Evolutionary conservation across 2,329 filamentous ascomycete genomes (phyloP).

Genomic region (Aureobasidium pullulans): DNA sequence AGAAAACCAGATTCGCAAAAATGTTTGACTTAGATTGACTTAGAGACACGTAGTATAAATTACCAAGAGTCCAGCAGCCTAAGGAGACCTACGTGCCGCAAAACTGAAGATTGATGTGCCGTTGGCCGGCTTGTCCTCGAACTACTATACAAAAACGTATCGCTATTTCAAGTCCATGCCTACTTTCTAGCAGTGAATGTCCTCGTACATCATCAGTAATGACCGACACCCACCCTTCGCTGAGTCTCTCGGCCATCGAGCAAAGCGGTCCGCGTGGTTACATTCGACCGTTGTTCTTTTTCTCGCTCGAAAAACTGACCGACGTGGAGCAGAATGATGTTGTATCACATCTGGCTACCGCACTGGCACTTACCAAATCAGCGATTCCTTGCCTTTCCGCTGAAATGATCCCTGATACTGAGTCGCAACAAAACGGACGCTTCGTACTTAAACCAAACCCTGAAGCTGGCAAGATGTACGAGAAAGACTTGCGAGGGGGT

Average conservation of each 20-base stretch:
- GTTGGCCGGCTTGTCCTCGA: no score
- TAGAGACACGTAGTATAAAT: no score
- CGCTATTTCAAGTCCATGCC: no score
- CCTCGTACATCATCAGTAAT: neutral
- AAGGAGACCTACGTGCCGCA: no score
- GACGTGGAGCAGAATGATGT: neutral
- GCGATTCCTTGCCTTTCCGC: neutral
- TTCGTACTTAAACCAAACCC: neutral
- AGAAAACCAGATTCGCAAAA: no score
- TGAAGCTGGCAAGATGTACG: neutral
- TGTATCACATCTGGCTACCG: neutral
- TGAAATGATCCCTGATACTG: neutral
- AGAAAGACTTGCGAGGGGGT: neutral
- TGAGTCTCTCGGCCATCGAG: neutral
- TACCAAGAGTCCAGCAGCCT: no score
- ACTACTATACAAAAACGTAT: no score
- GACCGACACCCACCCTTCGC: neutral
- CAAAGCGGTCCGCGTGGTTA: neutral
- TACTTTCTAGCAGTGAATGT: no score
- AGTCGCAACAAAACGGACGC: neutral
- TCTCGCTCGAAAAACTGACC: neutral
- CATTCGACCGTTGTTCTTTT: neutral
- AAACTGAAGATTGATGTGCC: no score
- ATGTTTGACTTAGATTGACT: no score
- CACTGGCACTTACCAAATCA: neutral